phyloP scores from a whole-genome alignment of 768 basidiomycete genomes.

The Tricholoma terreum region DNA sequence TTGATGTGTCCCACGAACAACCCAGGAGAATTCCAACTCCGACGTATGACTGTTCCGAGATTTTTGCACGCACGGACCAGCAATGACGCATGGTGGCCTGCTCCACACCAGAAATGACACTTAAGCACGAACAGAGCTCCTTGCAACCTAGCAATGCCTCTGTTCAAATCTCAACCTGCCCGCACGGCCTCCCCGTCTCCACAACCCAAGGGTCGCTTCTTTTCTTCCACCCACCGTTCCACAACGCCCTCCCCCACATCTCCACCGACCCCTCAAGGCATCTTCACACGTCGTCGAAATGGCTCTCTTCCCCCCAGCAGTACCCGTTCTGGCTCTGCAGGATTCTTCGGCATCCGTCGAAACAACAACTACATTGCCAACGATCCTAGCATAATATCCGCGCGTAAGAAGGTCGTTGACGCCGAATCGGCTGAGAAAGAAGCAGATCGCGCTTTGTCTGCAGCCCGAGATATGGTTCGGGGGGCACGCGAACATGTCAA shows the following conservation, averaged over 20 bases:
- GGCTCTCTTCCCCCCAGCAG: constrained; percentile 1
- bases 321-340: neutral
- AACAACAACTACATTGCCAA: constrained; percentile 10
- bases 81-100: neutral
- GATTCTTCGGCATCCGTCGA: constrained; percentile 28
- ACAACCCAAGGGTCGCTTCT: constrained; percentile 24
- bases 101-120: neutral
- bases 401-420: constrained; percentile 47
- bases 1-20: constrained; percentile 39
- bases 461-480: constrained; percentile 44
- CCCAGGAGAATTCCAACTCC: constrained; percentile 45
- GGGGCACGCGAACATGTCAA: constrained; percentile 48
- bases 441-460: constrained; percentile 47
- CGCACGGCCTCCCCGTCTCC: constrained; percentile 12
- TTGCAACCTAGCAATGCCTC: constrained; percentile 21
- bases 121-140: neutral
- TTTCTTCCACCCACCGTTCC: constrained; percentile 22
- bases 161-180: constrained; percentile 18
- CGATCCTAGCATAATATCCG: constrained; percentile 47
- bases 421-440: constrained; percentile 50
- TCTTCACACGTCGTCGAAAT: constrained; percentile 23
- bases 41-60: constrained; percentile 25
- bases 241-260: constrained; percentile 16
- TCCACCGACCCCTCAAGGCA: constrained; percentile 6
- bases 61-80: constrained; percentile 45